phyloP scores from a whole-genome alignment of 2,329 filamentous ascomycete species.

The Diaporthe citriasiana region DNA sequence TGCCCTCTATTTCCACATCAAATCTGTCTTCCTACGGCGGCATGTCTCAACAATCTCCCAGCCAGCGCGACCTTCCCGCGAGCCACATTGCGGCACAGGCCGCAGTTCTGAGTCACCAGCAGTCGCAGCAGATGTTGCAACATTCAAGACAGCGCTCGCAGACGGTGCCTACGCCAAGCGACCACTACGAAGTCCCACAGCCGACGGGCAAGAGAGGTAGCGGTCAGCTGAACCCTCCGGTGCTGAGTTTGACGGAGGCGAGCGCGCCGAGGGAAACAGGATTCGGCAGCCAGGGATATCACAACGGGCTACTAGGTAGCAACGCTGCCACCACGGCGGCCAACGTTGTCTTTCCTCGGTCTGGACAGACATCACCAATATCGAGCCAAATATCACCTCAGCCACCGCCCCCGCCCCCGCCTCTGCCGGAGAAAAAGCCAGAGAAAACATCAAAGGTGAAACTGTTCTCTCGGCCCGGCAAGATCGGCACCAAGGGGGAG shows the following conservation, averaged over 20 bases:
- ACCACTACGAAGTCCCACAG: constrained; percentile 55
- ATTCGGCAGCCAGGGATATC: constrained; percentile 67
- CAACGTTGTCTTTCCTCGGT: constrained; percentile 80
- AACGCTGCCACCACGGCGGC: constrained; percentile 78
- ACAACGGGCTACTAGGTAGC: constrained; percentile 72
- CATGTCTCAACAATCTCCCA: constrained; percentile 62
- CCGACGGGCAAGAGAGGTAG: constrained; percentile 57
- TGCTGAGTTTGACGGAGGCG: constrained; percentile 75
- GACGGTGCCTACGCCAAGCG: constrained; percentile 74
- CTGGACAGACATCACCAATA: constrained; percentile 66
- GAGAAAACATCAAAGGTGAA: constrained; percentile 83
- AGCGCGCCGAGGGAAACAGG: constrained; percentile 71
- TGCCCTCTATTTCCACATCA: constrained; percentile 73
- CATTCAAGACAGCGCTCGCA: constrained; percentile 79
- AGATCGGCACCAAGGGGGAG: constrained; percentile 79
- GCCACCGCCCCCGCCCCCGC: constrained; percentile 57
- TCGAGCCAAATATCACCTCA: constrained; percentile 49
- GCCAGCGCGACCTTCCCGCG: constrained; percentile 64
- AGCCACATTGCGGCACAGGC: constrained; percentile 86
- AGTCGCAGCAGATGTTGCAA: constrained; percentile 60
- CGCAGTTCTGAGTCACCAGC: constrained; percentile 75
- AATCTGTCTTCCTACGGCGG: constrained; percentile 64
- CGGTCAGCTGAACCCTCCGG: constrained; percentile 71
- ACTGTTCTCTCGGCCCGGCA: constrained; percentile 83
- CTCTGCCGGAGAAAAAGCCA: constrained; percentile 71